Conservation (phyloP, 2,329 filamentous ascomycete species). For the Cladosporium austrohemisphaericum region DNA sequence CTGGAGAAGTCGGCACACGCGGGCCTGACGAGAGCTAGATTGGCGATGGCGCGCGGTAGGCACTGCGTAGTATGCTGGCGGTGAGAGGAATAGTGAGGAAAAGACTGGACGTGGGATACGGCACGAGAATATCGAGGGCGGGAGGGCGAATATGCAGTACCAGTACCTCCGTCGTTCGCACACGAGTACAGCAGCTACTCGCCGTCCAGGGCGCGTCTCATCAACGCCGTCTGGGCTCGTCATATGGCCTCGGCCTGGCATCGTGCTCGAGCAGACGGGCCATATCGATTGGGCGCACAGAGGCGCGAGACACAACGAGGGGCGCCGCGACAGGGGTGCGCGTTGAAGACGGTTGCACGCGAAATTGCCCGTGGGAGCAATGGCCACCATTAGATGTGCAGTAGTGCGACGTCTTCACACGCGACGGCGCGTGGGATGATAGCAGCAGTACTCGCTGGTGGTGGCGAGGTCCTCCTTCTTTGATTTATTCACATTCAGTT, state of each 20-base stretch:
- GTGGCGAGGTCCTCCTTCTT: too few species aligned
- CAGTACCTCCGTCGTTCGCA: slow-evolving; percentile 13
- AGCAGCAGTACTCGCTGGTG: neutral
- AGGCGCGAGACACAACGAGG: slow-evolving; percentile 10
- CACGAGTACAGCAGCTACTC: too few species aligned
- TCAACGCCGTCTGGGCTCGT: slow-evolving; percentile 2
- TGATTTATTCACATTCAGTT: too few species aligned
- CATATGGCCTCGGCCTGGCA: slow-evolving; percentile 14
- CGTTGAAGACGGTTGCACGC: slow-evolving; percentile 10
- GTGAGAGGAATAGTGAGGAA: slow-evolving; percentile 3
- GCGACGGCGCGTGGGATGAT: neutral
- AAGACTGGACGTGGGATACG: neutral
- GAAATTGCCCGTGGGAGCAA: slow-evolving; percentile 5
- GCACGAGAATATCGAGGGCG: too few species aligned
- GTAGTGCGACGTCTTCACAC: neutral
- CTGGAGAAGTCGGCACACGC: slow-evolving; percentile 8
- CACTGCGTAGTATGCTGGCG: neutral
- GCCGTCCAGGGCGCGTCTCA: slow-evolving; percentile 13
- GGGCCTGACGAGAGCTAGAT: slow-evolving; percentile 8
- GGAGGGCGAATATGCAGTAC: neutral
- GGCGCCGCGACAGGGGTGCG: neutral
- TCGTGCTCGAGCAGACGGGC: neutral
- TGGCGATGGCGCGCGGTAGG: slow-evolving; percentile 1
- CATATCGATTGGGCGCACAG: slow-evolving; percentile 3
- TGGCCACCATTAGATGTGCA: slow-evolving; percentile 2